Evolutionary conservation across 495 filamentous ascomycete species (phyloP), one percentile per base, ranked within the genome.

Genomic region (Chaetomium cochliodes): DNA sequence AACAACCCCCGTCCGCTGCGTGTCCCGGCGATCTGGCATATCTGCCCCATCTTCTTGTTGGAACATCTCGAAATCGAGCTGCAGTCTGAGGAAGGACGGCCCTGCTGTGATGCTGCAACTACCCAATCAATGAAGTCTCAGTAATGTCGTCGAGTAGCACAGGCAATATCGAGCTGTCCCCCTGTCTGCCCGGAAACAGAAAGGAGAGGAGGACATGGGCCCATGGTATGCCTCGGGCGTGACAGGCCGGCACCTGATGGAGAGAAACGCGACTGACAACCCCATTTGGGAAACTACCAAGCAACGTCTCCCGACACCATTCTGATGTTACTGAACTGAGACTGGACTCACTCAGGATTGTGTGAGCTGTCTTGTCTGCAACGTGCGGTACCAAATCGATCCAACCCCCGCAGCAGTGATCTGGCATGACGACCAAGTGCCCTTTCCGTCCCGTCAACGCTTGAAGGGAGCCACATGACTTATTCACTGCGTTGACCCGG

Each of bases 61-160:
- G 61, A 55, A 65, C 70, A 63, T 47, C 44, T 63, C 67, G 28
- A 57, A 62, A 62, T 49, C 57, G 65, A 69, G 65, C 51, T 66
- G 53, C 66, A 70, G 60, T 59, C 60, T 61, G 61, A 63, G 67
- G 69, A 67, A 33, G 63, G 58, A 65, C 67, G 42, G 60, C 60
- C 5, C 63, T 73, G 72, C 51, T 58, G 72, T 76, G 72, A 66
- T 62, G 63, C 67, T 69, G 59, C 67, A 26, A 62, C 47, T 52
- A 30, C 66, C 73, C 73, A 74, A 74, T 76, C 69, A 74, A 49
- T 50, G n/a, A 11, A 22, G 26, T 7, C 16, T 50, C 50, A 50
- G 41, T 58, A 33, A 25, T 8, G 52, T 9, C 58, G 13, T 62
- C 46, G 50, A 42, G 73, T 76, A 12, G 23, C 62, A 74, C 73